These are phyloP conservation scores for Massariosphaeria phaeospora DNA, from an alignment of 495 filamentous ascomycete species.

Conservation along the genomic window DNA sequence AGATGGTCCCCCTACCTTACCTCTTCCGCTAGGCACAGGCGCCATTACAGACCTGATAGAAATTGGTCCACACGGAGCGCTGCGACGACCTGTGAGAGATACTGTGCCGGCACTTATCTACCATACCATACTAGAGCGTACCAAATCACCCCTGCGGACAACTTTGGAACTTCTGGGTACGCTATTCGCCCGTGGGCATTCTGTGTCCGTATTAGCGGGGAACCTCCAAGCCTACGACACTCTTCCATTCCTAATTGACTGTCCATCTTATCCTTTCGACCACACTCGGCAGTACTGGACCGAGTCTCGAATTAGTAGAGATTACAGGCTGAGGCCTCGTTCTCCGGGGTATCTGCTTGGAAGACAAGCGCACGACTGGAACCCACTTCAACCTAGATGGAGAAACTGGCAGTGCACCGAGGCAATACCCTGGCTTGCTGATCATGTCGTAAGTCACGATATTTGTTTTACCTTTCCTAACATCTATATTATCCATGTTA, in stretches of 20 bases:
- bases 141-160: too few species aligned
- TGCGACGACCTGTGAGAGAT: conserved; percentile 30
- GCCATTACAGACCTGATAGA: conserved; percentile 1
- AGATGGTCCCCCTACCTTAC: too few species aligned
- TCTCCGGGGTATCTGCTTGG: background rate
- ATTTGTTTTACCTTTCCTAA: background rate
- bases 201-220: too few species aligned
- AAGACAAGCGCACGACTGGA: background rate
- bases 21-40: too few species aligned
- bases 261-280: conserved; percentile 4
- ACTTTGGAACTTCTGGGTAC: too few species aligned
- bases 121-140: too few species aligned
- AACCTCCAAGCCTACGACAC: too few species aligned
- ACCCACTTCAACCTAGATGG: background rate
- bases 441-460: conserved; percentile 1
- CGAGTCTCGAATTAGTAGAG: background rate
- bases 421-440: conserved; percentile 1
- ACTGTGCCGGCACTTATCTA: background rate
- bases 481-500: too few species aligned
- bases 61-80: conserved; percentile 5
- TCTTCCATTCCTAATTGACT: background rate
- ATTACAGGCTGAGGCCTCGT: background rate
- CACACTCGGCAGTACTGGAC: conserved; percentile 2
- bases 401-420: background rate
- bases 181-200: background rate